Evolutionary conservation across 1,284 basidiomycete species (phyloP), one percentile per base, ranked within the genome.

Genomic region (Sporisorium sorghi): DNA sequence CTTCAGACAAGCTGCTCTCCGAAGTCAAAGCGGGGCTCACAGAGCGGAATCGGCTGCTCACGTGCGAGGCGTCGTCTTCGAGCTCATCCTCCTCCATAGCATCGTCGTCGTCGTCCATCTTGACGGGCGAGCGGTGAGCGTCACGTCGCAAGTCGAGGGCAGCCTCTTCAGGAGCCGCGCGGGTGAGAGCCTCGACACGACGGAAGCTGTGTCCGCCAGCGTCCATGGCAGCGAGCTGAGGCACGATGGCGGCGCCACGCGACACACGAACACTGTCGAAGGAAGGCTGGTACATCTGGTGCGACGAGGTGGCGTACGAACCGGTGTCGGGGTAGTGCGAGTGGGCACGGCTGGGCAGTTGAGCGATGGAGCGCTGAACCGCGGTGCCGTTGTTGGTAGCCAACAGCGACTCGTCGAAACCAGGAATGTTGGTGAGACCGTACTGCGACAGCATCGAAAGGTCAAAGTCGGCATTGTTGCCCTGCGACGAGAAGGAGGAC

Each of bases 181-280:
- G 73, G 15, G 75, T 82, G 15, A 84, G 75, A 1, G 81, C 74
- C 60, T 82, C 80, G 5, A 83, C 81, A 39, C 73, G 72, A 15
- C 82, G 72, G 67, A 77, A 84, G 39, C 60, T 70, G 59, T 74
- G 70, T 26, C 64, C 59, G 17, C 64, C 73, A 47, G 59, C 71
- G 21, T 81, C 80, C 54, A 67, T 64, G 28, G 73, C 64, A 6
- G 75, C 76, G 14, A 82, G 66, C 57, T 81, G 77, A 24, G 80
- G 80, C 23, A 79, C 73, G 17, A 77, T 52, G 30, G 75, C 69
- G 7, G 63, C 28, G 6, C 73, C 79, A 24, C 73, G 65, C 28
- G 76, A 63, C n/a, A 52, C 52, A 3, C 77, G 73, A 5, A 79
- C 40, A 23, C 47, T 70, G 60, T 81, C 79, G 50, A 76, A 81